These are phyloP conservation scores for Ascochyta rabiei DNA, from an alignment of 2,329 filamentous ascomycete species.

Conservation along the genomic window DNA sequence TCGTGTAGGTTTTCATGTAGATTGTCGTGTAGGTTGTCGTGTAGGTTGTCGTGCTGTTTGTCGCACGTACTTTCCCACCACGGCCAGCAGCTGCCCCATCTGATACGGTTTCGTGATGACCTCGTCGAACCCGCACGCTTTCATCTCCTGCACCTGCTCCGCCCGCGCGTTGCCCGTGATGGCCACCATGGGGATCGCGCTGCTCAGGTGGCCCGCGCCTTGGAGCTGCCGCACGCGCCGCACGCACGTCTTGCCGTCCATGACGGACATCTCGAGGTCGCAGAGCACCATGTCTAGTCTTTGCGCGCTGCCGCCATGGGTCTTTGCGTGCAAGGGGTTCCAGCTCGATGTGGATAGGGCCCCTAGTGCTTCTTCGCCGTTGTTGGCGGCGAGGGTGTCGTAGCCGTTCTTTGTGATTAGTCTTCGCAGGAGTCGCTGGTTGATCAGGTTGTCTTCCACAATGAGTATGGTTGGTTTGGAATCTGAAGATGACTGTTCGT, in stretches of 20 bases:
- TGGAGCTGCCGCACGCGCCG: slow-evolving; percentile 29
- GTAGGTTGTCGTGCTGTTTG: too few species aligned
- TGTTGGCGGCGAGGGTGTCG: slow-evolving; percentile 31
- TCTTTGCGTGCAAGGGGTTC: background rate
- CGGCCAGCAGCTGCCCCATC: slow-evolving; percentile 47
- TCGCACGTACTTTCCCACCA: background rate
- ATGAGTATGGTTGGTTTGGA: slow-evolving; percentile 26
- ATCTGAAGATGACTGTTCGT: background rate
- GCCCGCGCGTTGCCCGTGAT: slow-evolving; percentile 39
- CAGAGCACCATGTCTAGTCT: slow-evolving; percentile 20
- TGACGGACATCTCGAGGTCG: slow-evolving; percentile 44
- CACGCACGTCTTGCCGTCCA: slow-evolving; percentile 28
- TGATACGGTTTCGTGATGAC: slow-evolving; percentile 57
- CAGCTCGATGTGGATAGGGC: slow-evolving; percentile 15
- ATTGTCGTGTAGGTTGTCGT: too few species aligned
- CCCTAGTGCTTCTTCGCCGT: slow-evolving; percentile 36
- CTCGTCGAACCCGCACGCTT: slow-evolving; percentile 41
- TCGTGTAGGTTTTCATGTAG: too few species aligned
- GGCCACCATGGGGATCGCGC: slow-evolving; percentile 30
- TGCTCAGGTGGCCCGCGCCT: slow-evolving; percentile 8
- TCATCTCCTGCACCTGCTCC: slow-evolving; percentile 43
- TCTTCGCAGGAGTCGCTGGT: slow-evolving; percentile 36
- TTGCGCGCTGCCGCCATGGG: background rate
- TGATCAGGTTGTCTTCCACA: slow-evolving; percentile 44
- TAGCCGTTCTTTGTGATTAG: slow-evolving; percentile 35